Base-by-base conservation (phyloP, 1,284 basidiomycete species). In the Trichosporon sp. region DNA sequence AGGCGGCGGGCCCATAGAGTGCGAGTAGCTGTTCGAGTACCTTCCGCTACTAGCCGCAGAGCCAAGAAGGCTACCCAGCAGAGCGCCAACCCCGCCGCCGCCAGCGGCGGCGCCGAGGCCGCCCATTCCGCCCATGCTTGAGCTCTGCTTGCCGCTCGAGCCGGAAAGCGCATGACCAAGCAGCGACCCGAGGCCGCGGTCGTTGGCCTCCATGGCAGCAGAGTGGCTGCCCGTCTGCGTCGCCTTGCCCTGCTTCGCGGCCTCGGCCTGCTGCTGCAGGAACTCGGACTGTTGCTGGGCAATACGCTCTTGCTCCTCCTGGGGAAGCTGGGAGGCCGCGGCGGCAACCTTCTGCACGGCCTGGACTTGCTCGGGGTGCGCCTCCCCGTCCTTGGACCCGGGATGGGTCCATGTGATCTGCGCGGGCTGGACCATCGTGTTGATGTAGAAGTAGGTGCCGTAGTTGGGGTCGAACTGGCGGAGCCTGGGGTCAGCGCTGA, bases 351-450 rank as follows among this genome's bases (percentile, higher is more conserved):
- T 11, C 43, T 71, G 69, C n/a, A 76, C 56, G 4, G 75, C 76
- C 8, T 72, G 70, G 14, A 74, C 59, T 67, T 80, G 78, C 69
- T 79, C 79, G n/a, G 78, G 78, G 65, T 77, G 76, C 10, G 77
- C 67, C 71, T 79, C 64, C n/a, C 78, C 78, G n/a, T 72, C 70
- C 37, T 67, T 56, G 21, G 68, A 40, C 64, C 59, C 37, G 1
- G 79, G 80, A 71, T 79, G 79, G 10, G 75, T 80, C 78, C 79
- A 80, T 8, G 76, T 73, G n/a, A 76, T 79, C 8, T 78, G 78
- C 5, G 78, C 76, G 11, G 78, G 79, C 68, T 79, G 71, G n/a
- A 77, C 80, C 2, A 69, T 71, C 0, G 80, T 78, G 75, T 81
- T 79, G 70, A 81, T 73, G 68, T 68, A 68, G 61, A 68, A 68